phyloP scores from a whole-genome alignment of 2,329 filamentous ascomycete genomes.

The Elsinoe fawcettii region DNA sequence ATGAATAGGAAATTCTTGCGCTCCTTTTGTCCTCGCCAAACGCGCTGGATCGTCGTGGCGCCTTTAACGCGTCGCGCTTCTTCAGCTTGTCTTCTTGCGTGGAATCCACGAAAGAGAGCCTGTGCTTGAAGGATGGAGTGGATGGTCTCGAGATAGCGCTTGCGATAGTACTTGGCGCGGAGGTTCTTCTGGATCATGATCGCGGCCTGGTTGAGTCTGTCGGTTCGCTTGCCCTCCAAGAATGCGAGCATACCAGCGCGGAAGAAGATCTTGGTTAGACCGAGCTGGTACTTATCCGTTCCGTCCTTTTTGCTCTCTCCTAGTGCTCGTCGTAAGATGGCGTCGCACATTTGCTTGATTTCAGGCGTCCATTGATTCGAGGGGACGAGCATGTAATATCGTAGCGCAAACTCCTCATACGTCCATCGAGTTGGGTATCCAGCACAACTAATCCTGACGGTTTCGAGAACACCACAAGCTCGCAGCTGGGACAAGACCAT shows the following conservation, averaged over 20 bases:
- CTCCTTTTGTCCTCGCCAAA: slow-evolving; percentile 90
- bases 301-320: slow-evolving; percentile 55
- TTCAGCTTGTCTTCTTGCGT: slow-evolving; percentile 69
- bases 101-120: slow-evolving; percentile 65
- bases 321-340: slow-evolving; percentile 80
- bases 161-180: slow-evolving; percentile 87
- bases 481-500: slow-evolving; percentile 97
- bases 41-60: slow-evolving; percentile 86
- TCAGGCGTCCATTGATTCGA: slow-evolving; percentile 87
- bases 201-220: slow-evolving; percentile 82
- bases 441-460: slow-evolving; percentile 92
- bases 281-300: slow-evolving; percentile 93
- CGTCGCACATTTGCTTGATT: slow-evolving; percentile 88
- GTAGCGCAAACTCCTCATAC: slow-evolving; percentile 93
- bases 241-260: slow-evolving; percentile 97
- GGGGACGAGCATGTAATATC: slow-evolving; percentile 96
- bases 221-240: slow-evolving; percentile 87
- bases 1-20: slow-evolving; percentile 71
- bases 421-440: slow-evolving; percentile 98
- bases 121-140: slow-evolving; percentile 75
- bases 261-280: slow-evolving; percentile 98
- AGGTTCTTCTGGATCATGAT: slow-evolving; percentile 99
- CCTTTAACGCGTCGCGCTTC: slow-evolving; percentile 76
- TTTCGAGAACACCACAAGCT: slow-evolving; percentile 97
- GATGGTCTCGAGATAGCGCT: slow-evolving; percentile 79